Base-by-base conservation (phyloP, 1,139 yeast genomes). In the Yamadazyma diddensiae region DNA sequence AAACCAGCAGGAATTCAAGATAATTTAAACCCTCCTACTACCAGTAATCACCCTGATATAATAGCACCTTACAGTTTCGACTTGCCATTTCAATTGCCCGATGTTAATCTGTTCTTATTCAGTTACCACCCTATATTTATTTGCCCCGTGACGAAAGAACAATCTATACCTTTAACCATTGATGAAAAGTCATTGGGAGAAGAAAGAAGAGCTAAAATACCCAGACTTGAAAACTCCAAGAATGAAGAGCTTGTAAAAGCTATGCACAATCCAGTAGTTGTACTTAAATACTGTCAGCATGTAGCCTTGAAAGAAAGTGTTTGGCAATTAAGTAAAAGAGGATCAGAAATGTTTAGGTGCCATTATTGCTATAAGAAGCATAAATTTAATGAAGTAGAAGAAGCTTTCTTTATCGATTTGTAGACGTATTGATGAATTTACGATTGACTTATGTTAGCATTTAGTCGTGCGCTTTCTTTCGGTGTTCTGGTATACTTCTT, bases 71-170 rank as follows among this genome's bases (percentile, higher is more conserved):
- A 47, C 38, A 50, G 50, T 15, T 53, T 41, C 35, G 75, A 69
- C 35, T 46, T 69, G 18, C 74, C 74, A 5, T 69, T 69, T 45
- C 72, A 64, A 43, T 47, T 69, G 20, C 68, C 71, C 1, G 73
- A 68, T 36, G 48, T 64, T 3, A 62, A 57, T 39, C 46, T 69
- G 31, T 65, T 67, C 38, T 50, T 68, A 24, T 69, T 69, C 49
- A 55, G 70, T 37, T 84, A 79, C 57, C 97, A 88, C 56, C 86
- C 95, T 0, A 79, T 88, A 3, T 88, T 87, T 55, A 88, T 87
- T 4, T 88, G 97, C 54, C 97, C 97, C 0, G 90, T 88, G 2
- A 75, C 92, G 6, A 84, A 86, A 54, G 95, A 87, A 46, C 96
- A 90, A 49, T 48, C 65, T 17, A 50, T 65, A 13, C 74, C 75